A percentile compares a stretch with the other conserved stretches of the same genome.
Conservation (phyloP, 768 basidiomycete species). For the Mycena venus region DNA sequence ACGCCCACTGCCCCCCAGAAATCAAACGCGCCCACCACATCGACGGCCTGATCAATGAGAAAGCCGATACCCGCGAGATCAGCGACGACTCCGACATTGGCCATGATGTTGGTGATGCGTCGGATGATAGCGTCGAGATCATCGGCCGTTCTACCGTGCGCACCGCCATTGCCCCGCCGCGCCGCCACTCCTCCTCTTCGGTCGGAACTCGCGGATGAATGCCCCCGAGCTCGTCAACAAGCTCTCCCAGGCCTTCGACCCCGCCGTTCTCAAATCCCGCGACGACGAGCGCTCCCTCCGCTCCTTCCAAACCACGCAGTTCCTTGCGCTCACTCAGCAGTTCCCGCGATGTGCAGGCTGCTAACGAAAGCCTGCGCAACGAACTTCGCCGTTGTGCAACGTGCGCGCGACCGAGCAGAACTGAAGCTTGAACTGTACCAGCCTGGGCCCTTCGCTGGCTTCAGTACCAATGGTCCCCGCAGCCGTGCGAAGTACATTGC, state of each 20-base stretch:
- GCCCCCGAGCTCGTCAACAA: too few species aligned
- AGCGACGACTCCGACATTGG: slow-evolving; percentile 28
- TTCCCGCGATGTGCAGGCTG: too few species aligned
- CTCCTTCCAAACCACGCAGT: too few species aligned
- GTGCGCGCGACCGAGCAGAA: slow-evolving; percentile 33
- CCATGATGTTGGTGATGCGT: slow-evolving; percentile 4
- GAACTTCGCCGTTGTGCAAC: too few species aligned
- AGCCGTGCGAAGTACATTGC: neutral
- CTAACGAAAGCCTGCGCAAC: too few species aligned
- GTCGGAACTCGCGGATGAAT: neutral
- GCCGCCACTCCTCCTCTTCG: slow-evolving; percentile 3
- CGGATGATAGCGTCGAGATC: slow-evolving; percentile 3
- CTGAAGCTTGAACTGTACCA: slow-evolving; percentile 11
- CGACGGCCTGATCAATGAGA: too few species aligned
- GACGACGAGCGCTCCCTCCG: too few species aligned
- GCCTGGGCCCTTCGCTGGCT: neutral
- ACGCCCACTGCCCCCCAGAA: slow-evolving; percentile 38
- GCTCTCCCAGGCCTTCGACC: too few species aligned
- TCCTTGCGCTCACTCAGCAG: too few species aligned
- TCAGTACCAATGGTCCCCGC: neutral
- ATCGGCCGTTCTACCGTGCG: neutral
- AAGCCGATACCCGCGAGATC: too few species aligned
- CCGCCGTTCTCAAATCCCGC: too few species aligned
- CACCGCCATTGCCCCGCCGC: slow-evolving; percentile 6
- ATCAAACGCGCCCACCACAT: too few species aligned